Percentiles rank a stretch among this genome's conserved stretches.
Conservation (phyloP, 257 asterid species). For the Petrea volubilis region DNA sequence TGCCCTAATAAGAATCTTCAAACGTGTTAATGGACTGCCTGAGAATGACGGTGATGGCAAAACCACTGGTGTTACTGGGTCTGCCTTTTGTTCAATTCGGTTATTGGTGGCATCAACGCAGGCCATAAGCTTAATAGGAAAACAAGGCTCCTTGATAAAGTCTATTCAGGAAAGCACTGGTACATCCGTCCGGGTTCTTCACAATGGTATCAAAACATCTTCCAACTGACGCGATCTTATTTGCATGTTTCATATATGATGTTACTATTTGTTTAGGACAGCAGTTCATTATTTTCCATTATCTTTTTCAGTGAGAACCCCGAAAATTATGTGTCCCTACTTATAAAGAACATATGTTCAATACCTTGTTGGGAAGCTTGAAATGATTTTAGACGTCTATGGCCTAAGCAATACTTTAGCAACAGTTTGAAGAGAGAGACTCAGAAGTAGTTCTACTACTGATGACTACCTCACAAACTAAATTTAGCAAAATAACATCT, state of each 20-base stretch:
- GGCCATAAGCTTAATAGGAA: conserved; percentile 78
- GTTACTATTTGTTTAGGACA: background rate
- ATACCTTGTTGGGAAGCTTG: background rate
- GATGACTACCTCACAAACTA: background rate
- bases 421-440: background rate
- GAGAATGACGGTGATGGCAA: conserved; percentile 44
- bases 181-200: conserved; percentile 64
- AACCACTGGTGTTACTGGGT: conserved; percentile 41
- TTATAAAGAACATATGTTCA: background rate
- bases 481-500: background rate
- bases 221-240: background rate
- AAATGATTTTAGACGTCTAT: background rate
- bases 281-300: background rate
- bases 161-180: conserved; percentile 73
- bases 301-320: background rate
- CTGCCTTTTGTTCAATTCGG: conserved; percentile 56
- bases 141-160: conserved; percentile 72
- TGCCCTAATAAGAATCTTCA: conserved; percentile 65
- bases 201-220: conserved; percentile 46
- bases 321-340: background rate
- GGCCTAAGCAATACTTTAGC: background rate
- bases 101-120: conserved; percentile 75
- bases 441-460: background rate
- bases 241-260: conserved; percentile 1
- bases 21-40: conserved; percentile 59